Base-by-base conservation (phyloP, 306 rosid species). In the Casuarina equisetifolia region DNA sequence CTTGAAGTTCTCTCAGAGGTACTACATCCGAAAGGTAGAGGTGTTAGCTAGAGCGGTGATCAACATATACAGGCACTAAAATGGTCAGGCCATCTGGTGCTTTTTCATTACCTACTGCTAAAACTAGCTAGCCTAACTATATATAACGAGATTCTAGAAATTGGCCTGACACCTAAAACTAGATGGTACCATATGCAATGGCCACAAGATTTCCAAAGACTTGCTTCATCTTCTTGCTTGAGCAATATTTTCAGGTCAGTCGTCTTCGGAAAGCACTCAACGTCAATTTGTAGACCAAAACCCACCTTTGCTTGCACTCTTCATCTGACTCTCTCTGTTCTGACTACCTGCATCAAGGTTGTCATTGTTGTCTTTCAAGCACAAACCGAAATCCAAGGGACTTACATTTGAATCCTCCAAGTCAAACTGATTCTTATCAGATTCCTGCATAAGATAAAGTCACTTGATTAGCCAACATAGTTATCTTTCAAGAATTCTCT, bases 381-480 rank as follows among this genome's bases (percentile, higher is more conserved):
- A 84, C 69, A 88, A 85, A 75, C 67, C 93, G 32, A 88, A 80
- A 78, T 91, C 91, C 88, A 86, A 74, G 69, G 74, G 69, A 52
- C 57, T 76, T 2, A 51, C 74, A 54, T 84, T 57, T 55, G 89
- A 82, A 76, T 75, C 89, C 90, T 83, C 89, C 64, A 79, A 57
- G 43, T 78, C 78, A 72, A 59, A 70, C 49, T 71, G 45, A 78
- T 53, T 61, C 19, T 68, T 35, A 9, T 58, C 73, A 58, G 44
- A 9, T 20, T 49, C 74, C 62, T 73, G 72, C 70, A 46, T 54
- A 80, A 70, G 38, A 52, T 43, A 36, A 52, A 55, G 61, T 25
- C 19, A 72, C 44, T 53, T 32, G 59, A 59, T 6, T 12, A 6
- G 59, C 7, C 20, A 7, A 25, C 69, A 43, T 48, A 73, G 46